Base-by-base conservation (phyloP, 1,284 basidiomycete species). In the Austroboletus rostrupii region DNA sequence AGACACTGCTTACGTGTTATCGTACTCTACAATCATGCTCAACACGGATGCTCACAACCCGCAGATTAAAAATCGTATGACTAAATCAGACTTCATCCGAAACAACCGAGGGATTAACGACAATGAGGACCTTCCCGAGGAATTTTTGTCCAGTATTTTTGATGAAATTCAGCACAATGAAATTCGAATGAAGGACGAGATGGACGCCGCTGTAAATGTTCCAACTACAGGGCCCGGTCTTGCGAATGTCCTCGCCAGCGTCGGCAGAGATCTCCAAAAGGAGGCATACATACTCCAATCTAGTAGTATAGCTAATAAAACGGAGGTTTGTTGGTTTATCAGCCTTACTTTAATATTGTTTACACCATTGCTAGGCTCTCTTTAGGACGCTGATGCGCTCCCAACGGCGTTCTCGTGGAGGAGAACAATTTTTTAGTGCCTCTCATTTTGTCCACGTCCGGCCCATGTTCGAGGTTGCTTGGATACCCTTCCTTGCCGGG, bases 401-500 rank as follows among this genome's bases (percentile, higher is more conserved):
- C 19, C 92, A 96, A 66, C 81, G 90, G 17, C 88, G 88, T 61
- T 83, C 85, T 2, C 84, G 81, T 64, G 71, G 74, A 10, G 80
- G 75, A 29, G 91, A 95, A 57, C 88, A 94, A 55, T 98, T 92
- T 72, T 96, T 94, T 72, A 91, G 90, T 57, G 95, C 95, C 0
- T 96, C 92, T 0, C 90, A 97, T 62, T 91, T 93, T 56, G 83
- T 97, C 54, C 95, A 98, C 66, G 94, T 97, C 52, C 81, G 85
- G 31, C 94, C 94, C 36, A 98, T 98, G 95, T 97, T 98, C 61
- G 94, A 97, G 69, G 92, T 97, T 17, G 93, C 92, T 13, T 98
- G 95, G 95, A 97, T 97, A 73, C 85, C 95, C 2, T 92, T 97
- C 69, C 77, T 98, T 16, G 95, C 95, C 8, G 94, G 93, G 6